A percentile compares a stretch with the other conserved stretches of the same genome.
Conservation (phyloP, 1,139 yeast genomes). For the Blastobotrys niveus region DNA sequence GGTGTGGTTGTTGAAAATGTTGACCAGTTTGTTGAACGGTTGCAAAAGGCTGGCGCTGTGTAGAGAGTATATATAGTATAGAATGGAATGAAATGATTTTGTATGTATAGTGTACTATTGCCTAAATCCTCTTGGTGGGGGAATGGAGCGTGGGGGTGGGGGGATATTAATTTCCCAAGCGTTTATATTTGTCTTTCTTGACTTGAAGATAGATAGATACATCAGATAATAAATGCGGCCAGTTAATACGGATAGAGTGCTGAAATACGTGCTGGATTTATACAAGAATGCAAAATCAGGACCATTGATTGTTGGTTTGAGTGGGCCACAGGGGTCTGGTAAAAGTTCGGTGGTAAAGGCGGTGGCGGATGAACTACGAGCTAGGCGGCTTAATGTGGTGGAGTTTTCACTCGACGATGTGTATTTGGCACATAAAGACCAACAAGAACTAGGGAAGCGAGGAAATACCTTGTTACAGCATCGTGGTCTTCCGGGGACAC, state of each 20-base stretch:
- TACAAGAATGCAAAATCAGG: constrained; percentile 1
- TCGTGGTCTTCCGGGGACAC: constrained; percentile 93
- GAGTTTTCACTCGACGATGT: constrained; percentile 82
- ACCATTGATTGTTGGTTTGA: constrained; percentile 62
- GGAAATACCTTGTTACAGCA: constrained; percentile 61
- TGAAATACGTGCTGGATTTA: constrained; percentile 10
- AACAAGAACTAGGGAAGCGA: constrained; percentile 40
- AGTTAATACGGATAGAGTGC: constrained; percentile 12
- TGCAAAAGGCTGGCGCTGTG: constrained; percentile 52
- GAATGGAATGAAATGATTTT: background rate
- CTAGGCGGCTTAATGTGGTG: constrained; percentile 42
- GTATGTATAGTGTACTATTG: background rate
- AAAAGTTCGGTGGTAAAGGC: constrained; percentile 61
- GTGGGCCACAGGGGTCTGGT: constrained; percentile 95
- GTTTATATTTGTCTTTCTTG: background rate
- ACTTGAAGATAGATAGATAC: background rate
- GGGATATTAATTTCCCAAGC: background rate
- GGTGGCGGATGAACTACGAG: constrained; percentile 38
- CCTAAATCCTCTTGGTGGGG: too few species aligned
- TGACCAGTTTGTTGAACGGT: constrained; percentile 72
- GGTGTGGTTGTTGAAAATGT: constrained; percentile 77
- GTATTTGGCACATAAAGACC: constrained; percentile 63
- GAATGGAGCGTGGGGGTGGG: too few species aligned
- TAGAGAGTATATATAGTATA: constrained; percentile 16
- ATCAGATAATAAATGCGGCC: constrained; percentile 3